Evolutionary conservation across 1,284 basidiomycete species (phyloP), one percentile per base, ranked within the genome.

Genomic region (Ganoderma sp.): DNA sequence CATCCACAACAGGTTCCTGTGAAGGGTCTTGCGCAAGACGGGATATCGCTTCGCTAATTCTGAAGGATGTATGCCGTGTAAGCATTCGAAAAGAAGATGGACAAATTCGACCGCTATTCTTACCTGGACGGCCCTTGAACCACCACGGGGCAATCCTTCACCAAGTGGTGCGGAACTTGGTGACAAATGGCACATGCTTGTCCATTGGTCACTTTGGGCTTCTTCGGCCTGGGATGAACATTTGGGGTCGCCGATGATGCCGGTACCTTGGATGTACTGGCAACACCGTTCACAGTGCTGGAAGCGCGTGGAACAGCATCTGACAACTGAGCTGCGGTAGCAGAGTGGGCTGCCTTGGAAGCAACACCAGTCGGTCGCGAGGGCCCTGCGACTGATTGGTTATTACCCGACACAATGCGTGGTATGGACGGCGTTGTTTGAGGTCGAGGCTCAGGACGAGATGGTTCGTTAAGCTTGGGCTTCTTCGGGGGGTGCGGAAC

Each of bases 111-210:
- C 61, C 25, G 43, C 28, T 34, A 37, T 15, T 32, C 78, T 57
- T 70, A 90, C 90, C 85, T 87, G 67, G 79, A 77, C 1, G 84
- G 80, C 9, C 88, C 88, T 69, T 80, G 77, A 10, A 70, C 71
- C 4, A 88, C 81, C 34, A 83, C 72, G n/a, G 86, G 84, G 75
- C 90, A 91, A 25, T 83, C 80, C 71, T 85, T 82, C 17, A 85
- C 70, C 22, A 82, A 70, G 74, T 90, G 88, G 56, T 79, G 75
- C 43, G 82, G 79, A 5, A 78, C 71, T 45, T 74, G 75, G 52
- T 74, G 76, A 67, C 89, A 91, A 42, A 89, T 78, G 8, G 78
- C 75, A 68, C 89, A 90, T 3, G 75, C 43, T 12, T 65, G 62
- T 1, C 61, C 62, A 22, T 61, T 14, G 14, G 15, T 68, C 39